Evolutionary conservation across 257 asterid genomes (phyloP), one percentile per base, ranked within the genome.

Genomic region (Linderniella brevidens): DNA sequence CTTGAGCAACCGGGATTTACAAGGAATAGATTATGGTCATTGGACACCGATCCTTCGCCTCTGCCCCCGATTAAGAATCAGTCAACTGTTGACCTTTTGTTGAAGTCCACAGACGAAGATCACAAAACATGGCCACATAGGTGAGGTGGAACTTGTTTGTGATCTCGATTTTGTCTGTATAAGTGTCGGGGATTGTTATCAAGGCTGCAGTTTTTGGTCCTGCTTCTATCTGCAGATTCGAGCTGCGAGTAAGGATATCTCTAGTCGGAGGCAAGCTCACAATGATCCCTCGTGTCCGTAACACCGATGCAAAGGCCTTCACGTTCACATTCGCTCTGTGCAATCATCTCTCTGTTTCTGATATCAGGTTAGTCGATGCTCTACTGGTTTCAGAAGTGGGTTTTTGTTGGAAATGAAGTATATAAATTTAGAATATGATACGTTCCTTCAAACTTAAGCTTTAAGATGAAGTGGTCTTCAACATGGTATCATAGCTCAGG

Each of bases 31-130:
- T 54, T 72, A 55, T 84, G 95, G 95, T 58, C 84, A 13, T 19
- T 79, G 67, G 95, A 83, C 53, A 55, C 55, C 61, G 68, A 77
- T 61, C 92, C 88, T 53, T 65, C 80, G 16, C 95, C 93, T 49
- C 53, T 83, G 48, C 76, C 86, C 52, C 68, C 79, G 17, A 75
- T 65, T 37, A 73, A 64, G 56, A 77, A 47, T 61, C 79, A 61
- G 46, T 67, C 93, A 42, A 68, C 93, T 1, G 84, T 75, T 59
- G 92, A 84, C 71, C 79, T 84, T 61, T 41, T 80, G 50, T 59
- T 80, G 58, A 78, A 75, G 63, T 71, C 81, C 57, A 75, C 92
- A 54, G 93, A 84, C n/a, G 93, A 84, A 8, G 95, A 84, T 68
- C 64, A 72, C 57, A 84, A 84, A 66, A 59, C 57, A 51, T 80